A percentile compares a stretch with the other conserved stretches of the same genome.
Evolutionary conservation across 176 grass and related monocot species (phyloP).

Genomic region (Neostapfia colusana): DNA sequence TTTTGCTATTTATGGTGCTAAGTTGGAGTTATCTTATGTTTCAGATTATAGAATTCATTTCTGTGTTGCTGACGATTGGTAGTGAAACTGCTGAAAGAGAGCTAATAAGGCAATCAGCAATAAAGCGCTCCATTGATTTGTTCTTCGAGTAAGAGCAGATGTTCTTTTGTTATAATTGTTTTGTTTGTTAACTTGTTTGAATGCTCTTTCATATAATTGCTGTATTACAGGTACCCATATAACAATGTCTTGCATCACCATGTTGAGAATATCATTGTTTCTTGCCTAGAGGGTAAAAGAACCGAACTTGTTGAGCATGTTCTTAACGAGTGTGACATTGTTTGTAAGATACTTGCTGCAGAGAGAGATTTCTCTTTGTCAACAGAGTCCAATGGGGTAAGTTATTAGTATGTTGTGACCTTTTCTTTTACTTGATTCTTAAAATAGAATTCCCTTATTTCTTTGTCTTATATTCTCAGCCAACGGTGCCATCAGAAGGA

Average conservation of each 20-base stretch:
- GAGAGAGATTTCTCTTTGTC: slow-evolving; percentile 67
- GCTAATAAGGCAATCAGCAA: slow-evolving; percentile 74
- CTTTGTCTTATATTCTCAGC: slow-evolving; percentile 46
- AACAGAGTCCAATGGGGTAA: slow-evolving; percentile 71
- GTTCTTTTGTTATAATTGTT: no score
- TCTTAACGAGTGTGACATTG: slow-evolving; percentile 80
- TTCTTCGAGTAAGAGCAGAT: slow-evolving; percentile 82
- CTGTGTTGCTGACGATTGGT: slow-evolving; percentile 87
- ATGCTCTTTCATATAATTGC: no score
- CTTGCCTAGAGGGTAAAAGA: slow-evolving; percentile 86
- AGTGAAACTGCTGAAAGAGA: slow-evolving; percentile 89
- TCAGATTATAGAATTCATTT: slow-evolving; percentile 97
- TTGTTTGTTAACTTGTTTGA: no score
- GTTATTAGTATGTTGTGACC: neutral
- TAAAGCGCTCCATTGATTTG: slow-evolving; percentile 71
- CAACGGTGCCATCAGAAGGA: slow-evolving; percentile 63
- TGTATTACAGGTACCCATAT: slow-evolving; percentile 75
- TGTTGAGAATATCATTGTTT: slow-evolving; percentile 86
- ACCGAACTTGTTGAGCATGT: slow-evolving; percentile 78
- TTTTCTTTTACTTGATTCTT: neutral
- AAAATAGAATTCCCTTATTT: neutral
- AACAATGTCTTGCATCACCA: slow-evolving; percentile 98
- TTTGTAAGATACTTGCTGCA: slow-evolving; percentile 79
- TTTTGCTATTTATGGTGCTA: slow-evolving; percentile 26
- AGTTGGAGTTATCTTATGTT: slow-evolving; percentile 16